A percentile compares a stretch with the other conserved stretches of the same genome.
Conservation (phyloP, 2,329 filamentous ascomycete genomes). For the Fusarium nisikadoi region DNA sequence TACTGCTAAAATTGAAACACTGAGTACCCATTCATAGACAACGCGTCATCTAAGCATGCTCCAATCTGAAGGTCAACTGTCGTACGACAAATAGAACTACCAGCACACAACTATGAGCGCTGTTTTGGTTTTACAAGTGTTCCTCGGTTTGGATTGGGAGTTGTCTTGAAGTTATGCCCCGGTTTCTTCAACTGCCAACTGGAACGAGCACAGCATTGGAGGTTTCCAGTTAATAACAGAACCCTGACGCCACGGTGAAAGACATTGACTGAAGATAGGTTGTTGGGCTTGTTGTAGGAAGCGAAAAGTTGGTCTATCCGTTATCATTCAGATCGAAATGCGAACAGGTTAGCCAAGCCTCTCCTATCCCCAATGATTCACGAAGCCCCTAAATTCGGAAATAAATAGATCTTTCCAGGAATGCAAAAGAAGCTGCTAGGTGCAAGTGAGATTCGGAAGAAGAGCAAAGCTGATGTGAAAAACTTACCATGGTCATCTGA, state of each 20-base stretch:
- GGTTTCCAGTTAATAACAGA: accelerated
- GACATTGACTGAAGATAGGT: accelerated
- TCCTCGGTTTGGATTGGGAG: background rate
- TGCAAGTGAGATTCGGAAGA: background rate
- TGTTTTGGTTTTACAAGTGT: background rate
- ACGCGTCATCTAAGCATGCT: background rate
- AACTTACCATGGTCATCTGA: accelerated
- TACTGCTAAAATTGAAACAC: background rate
- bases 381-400: background rate
- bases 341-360: background rate
- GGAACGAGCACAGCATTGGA: accelerated
- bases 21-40: background rate
- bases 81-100: accelerated
- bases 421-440: background rate
- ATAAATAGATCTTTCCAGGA: background rate
- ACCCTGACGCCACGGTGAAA: accelerated
- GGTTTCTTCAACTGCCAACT: background rate
- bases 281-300: background rate
- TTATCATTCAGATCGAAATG: background rate
- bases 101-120: background rate
- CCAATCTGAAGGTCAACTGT: accelerated
- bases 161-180: background rate
- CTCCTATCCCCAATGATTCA: background rate
- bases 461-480: background rate
- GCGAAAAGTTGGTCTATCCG: background rate